These are phyloP conservation scores for Lasiosphaeria ovina DNA, from an alignment of 495 filamentous ascomycete species.

Conservation along the genomic window DNA sequence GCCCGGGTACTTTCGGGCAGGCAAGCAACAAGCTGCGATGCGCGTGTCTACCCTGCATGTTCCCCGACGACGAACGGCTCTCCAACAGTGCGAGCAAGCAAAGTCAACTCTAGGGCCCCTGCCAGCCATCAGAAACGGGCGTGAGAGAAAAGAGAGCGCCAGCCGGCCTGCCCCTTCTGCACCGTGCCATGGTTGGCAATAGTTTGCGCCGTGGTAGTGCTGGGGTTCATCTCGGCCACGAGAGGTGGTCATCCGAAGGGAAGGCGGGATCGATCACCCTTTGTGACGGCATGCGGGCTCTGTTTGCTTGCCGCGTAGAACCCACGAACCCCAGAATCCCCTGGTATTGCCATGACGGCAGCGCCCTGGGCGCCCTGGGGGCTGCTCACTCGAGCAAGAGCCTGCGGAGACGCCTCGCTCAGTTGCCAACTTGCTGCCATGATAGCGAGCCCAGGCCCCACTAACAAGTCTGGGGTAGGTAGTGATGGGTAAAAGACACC, in stretches of 20 bases:
- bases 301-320: too few species aligned
- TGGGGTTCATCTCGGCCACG: neutral
- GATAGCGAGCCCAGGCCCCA: neutral
- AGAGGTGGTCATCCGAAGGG: slow-evolving; percentile 1
- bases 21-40: neutral
- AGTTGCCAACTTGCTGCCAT: neutral
- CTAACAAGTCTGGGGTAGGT: neutral
- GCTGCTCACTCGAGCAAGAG: too few species aligned
- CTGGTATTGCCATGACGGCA: too few species aligned
- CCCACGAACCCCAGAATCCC: too few species aligned
- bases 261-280: slow-evolving; percentile 3
- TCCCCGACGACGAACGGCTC: neutral
- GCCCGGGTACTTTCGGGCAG: slow-evolving; percentile 1
- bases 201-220: neutral
- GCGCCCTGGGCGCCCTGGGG: too few species aligned
- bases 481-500: neutral
- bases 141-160: neutral
- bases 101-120: neutral
- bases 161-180: neutral
- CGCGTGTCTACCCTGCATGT: slow-evolving; percentile 5
- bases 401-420: neutral
- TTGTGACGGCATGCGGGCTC: neutral
- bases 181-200: neutral
- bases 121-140: neutral
- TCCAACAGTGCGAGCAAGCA: slow-evolving; percentile 3